Base-by-base conservation (phyloP, 495 filamentous ascomycete species). In the Penicillium coffeae region DNA sequence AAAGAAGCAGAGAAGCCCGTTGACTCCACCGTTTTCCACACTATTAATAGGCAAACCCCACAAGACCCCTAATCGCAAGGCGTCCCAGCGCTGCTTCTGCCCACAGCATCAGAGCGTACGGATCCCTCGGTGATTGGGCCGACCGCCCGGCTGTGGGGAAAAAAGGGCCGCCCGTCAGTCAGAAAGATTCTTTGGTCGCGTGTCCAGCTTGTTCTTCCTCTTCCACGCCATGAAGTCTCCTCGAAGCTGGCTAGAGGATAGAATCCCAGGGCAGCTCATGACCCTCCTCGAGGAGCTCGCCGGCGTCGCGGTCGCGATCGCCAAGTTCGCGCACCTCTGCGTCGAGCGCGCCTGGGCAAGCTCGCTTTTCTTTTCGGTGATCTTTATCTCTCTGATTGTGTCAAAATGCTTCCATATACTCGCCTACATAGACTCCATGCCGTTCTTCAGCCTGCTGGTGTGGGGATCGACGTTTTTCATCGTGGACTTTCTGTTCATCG, bases 391-490 rank as follows among this genome's bases (percentile, higher is more conserved):
- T 30, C 27, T 64, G 37, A 4, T 56, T 9, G 4, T 42, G 13
- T 54, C 60, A 36, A 64, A 64, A 50, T 35, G 45, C 18, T 47
- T 64, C 52, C 60, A 61, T 44, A 50, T 64, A 34, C 47, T 39
- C 34, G 38, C 49, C 47, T 54, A 63, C 39, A 13, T 45, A 21
- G 48, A 50, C 13, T 50, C 54, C 0, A 40, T 63, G 32, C 37
- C 51, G 1, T 8, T 46, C 4, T 1, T 14, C 0, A 38, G 48
- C 20, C 44, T 64, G 16, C 30, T 56, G 13, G 21, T 36, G 14
- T 64, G 60, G 60, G 52, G 60, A 9, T 32, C 47, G 30, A 56
- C 60, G 9, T 64, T 64, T 38, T 64, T 64, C 34, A 14, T 60
- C 3, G 51, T 48, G n/a, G 60, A 64, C 54, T 43, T 56, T 18